phyloP scores from a whole-genome alignment of 2,329 filamentous ascomycete species.

The Verticillium albo-atrum region DNA sequence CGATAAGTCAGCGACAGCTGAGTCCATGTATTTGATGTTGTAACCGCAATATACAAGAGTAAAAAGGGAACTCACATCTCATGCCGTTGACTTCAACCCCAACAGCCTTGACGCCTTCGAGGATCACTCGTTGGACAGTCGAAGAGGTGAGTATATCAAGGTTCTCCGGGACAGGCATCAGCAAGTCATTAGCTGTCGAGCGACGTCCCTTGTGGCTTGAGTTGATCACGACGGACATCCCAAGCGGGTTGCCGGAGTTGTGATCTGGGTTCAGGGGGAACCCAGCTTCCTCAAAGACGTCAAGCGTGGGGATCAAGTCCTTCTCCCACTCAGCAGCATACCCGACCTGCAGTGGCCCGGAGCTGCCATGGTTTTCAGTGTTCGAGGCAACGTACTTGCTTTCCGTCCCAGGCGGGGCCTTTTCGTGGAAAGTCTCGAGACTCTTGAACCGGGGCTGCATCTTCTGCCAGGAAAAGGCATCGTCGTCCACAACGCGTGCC shows the following conservation, averaged over 20 bases:
- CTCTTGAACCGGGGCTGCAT: conserved; percentile 45
- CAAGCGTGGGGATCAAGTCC: conserved; percentile 38
- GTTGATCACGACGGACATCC: conserved; percentile 45
- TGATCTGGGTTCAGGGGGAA: conserved; percentile 47
- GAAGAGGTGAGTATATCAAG: conserved; percentile 45
- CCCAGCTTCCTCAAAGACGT: conserved; percentile 44
- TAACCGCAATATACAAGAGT: too few relatives aligned
- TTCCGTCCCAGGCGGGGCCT: conserved; percentile 29
- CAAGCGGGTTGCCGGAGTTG: conserved; percentile 55
- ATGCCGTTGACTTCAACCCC: conserved; percentile 38
- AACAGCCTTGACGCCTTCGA: conserved; percentile 38
- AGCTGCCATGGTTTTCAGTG: conserved; percentile 40
- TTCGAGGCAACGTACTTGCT: conserved; percentile 43
- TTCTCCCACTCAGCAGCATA: conserved; percentile 45
- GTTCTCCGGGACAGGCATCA: conserved; percentile 40
- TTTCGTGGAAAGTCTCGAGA: conserved; percentile 49
- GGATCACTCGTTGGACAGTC: conserved; percentile 40
- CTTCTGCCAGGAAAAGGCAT: conserved; percentile 49
- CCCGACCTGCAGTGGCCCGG: conserved; percentile 42
- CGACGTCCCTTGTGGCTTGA: conserved; percentile 43
- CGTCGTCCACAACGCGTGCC: conserved; percentile 51
- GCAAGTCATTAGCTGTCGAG: conserved; percentile 46
- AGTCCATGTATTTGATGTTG: too few relatives aligned
- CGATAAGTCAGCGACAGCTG: fast-evolving
- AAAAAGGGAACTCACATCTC: conserved; percentile 24